A percentile compares a stretch with the other conserved stretches of the same genome.
Conservation (phyloP, 768 basidiomycete species). For the Ramaria sp. region DNA sequence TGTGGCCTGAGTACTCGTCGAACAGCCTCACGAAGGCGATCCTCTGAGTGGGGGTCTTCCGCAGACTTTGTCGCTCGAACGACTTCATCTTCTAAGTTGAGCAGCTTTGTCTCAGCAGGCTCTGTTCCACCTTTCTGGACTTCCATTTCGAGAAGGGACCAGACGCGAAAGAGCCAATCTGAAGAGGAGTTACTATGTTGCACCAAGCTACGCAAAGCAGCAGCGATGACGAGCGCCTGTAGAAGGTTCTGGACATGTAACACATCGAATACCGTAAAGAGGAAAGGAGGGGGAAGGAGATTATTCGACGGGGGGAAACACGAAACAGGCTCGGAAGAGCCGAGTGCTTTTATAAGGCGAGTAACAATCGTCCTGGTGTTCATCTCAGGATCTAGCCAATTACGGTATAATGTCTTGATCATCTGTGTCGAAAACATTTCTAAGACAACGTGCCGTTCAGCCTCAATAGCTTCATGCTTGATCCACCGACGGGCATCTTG, state of each 20-base stretch:
- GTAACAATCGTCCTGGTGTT: slow-evolving; percentile 12
- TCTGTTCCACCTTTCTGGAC: slow-evolving; percentile 22
- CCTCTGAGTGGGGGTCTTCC: slow-evolving; percentile 34
- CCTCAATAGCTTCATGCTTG: slow-evolving; percentile 37
- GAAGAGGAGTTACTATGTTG: slow-evolving; percentile 18
- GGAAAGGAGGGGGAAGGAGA: slow-evolving; percentile 51
- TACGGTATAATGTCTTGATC: slow-evolving; percentile 18
- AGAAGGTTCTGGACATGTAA: slow-evolving; percentile 56
- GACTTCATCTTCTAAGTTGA: slow-evolving; percentile 68
- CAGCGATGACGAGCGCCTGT: slow-evolving; percentile 58
- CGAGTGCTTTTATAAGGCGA: slow-evolving; percentile 36
- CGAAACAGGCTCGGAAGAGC: slow-evolving; percentile 28
- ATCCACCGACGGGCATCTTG: slow-evolving; percentile 40
- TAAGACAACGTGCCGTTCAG: slow-evolving; percentile 45
- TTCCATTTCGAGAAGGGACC: slow-evolving; percentile 55
- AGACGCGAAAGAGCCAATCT: slow-evolving; percentile 49
- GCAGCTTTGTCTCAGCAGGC: slow-evolving; percentile 35
- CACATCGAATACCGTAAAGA: slow-evolving; percentile 44
- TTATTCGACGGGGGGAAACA: slow-evolving; percentile 22
- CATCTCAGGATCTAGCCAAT: slow-evolving; percentile 19
- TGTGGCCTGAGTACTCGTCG: slow-evolving; percentile 46
- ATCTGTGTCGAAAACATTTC: slow-evolving; percentile 33
- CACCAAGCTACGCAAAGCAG: slow-evolving; percentile 46
- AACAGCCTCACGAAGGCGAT: slow-evolving; percentile 44
- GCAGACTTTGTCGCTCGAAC: slow-evolving; percentile 30